Base-by-base conservation (phyloP, 495 filamentous ascomycete species). In the Daldinia loculata region DNA sequence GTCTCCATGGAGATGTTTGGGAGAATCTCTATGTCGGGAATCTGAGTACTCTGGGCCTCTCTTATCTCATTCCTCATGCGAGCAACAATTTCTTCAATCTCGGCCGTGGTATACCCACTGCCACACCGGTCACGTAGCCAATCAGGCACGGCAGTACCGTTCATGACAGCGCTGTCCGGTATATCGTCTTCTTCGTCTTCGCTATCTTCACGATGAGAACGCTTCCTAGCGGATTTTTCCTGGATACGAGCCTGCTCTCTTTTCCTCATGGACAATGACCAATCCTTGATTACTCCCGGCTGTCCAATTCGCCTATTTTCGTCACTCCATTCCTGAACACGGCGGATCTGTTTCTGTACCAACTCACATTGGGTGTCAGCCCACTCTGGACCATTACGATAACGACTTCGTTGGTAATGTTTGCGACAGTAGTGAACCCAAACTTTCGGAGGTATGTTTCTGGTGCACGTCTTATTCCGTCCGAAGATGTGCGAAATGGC, bases 401-500 rank as follows among this genome's bases (percentile, higher is more conserved):
- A 95, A 0, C 89, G 82, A 36, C 79, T 83, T 0, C 92, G 89
- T 78, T 97, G 93, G 78, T 97, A 97, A 72, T 95, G 91, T 74
- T 94, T 95, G 1, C 93, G 86, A 74, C 94, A 97, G 72, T 86
- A 89, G 52, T 89, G 84, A 0, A 90, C 84, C 91, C 91, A 95
- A 15, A 91, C 81, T 0, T 84, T 62, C 0, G 82, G 69, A 0
- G 92, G 91, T 45, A 97, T 89, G 4, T 80, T 78, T 15, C 89
- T 85, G 0, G 93, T 96, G 43, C 86, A 87, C 1, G 81, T 79
- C 78, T 97, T 97, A 83, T 97, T 97, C 12, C 93, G 86, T n/a
- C 93, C 93, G 73, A 97, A 95, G 65, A 94, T 84, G 68, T 97
- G 92, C 0, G 91, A 93, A 32, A 96, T 88, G 7, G 90, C 85